Evolutionary conservation across 2,329 filamentous ascomycete genomes (phyloP).

Genomic region (Aplosporella prunicola): DNA sequence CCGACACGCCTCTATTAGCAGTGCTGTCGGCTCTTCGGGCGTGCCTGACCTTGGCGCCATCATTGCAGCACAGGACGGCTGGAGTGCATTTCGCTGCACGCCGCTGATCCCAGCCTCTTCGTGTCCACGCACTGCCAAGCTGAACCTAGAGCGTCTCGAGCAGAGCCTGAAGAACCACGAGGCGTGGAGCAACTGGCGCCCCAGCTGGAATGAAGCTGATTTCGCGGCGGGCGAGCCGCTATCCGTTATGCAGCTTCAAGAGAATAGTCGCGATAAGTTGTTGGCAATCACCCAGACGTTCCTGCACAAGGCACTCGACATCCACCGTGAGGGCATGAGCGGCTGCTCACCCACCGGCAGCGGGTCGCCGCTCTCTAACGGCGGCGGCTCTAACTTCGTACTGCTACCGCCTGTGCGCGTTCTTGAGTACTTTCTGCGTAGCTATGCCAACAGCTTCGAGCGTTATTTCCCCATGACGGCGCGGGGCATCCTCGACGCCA

Average conservation of each 20-base stretch:
- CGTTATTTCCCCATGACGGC: conserved; percentile 57
- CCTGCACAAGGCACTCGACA: conserved; percentile 60
- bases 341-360: conserved; percentile 33
- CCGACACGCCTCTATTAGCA: conserved; percentile 31
- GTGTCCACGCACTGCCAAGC: conserved; percentile 41
- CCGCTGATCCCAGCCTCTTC: conserved; percentile 39
- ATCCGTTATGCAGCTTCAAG: conserved; percentile 40
- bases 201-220: conserved; percentile 41
- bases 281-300: conserved; percentile 64
- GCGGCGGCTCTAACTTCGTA: conserved; percentile 52
- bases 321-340: conserved; percentile 46
- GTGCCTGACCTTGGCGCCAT: conserved; percentile 39
- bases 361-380: conserved; percentile 37
- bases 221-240: conserved; percentile 38
- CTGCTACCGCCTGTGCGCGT: conserved; percentile 57
- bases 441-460: conserved; percentile 56
- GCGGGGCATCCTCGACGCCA: conserved; percentile 53
- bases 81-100: conserved; percentile 45
- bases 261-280: conserved; percentile 55
- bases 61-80: conserved; percentile 42
- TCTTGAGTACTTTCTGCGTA: conserved; percentile 57
- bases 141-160: conserved; percentile 44
- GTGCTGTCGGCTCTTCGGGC: conserved; percentile 18
- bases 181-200: conserved; percentile 43
- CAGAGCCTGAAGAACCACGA: conserved; percentile 43